A percentile compares a stretch with the other conserved stretches of the same genome.
phyloP scores from a whole-genome alignment of 805 yeast genomes.

The Isabelozyma pseudorhagii region DNA sequence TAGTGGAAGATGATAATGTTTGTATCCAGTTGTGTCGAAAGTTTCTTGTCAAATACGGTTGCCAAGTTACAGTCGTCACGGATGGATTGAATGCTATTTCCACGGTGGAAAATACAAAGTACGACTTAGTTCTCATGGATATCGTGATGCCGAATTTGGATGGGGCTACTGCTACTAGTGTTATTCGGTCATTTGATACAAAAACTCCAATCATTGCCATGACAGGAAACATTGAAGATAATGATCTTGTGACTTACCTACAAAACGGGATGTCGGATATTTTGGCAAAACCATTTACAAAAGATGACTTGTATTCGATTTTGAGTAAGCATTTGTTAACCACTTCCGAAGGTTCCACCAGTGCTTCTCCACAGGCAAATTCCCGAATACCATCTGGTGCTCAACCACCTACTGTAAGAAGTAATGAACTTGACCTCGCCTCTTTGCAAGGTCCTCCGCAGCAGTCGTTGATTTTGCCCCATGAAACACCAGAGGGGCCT shows the following conservation, averaged over 20 bases:
- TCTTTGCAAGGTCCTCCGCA: conserved; percentile 5
- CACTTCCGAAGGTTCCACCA: conserved; percentile 1
- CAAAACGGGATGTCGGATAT: conserved; percentile 92
- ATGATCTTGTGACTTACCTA: conserved; percentile 74
- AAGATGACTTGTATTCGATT: conserved; percentile 76
- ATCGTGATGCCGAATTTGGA: conserved; percentile 86
- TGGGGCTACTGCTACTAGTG: conserved; percentile 88
- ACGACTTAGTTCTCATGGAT: conserved; percentile 80
- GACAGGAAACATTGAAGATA: conserved; percentile 86
- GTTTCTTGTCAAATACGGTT: conserved; percentile 82
- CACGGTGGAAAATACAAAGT: conserved; percentile 65
- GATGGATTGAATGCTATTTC: conserved; percentile 90
- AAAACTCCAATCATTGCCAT: conserved; percentile 89
- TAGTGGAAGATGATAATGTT: conserved; percentile 79
- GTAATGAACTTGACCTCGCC: not conserved
- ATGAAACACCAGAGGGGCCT: conserved; percentile 2
- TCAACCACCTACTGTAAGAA: not conserved
- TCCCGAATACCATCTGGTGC: not conserved
- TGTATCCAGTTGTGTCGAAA: conserved; percentile 81
- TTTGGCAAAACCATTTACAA: conserved; percentile 90
- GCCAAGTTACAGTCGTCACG: conserved; percentile 87
- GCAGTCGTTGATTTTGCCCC: conserved; percentile 7
- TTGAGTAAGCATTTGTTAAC: conserved; percentile 65
- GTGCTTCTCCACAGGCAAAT: not conserved
- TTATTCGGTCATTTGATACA: conserved; percentile 79